Conservation (phyloP, 2,329 filamentous ascomycete genomes). For the Beauveria australis region DNA sequence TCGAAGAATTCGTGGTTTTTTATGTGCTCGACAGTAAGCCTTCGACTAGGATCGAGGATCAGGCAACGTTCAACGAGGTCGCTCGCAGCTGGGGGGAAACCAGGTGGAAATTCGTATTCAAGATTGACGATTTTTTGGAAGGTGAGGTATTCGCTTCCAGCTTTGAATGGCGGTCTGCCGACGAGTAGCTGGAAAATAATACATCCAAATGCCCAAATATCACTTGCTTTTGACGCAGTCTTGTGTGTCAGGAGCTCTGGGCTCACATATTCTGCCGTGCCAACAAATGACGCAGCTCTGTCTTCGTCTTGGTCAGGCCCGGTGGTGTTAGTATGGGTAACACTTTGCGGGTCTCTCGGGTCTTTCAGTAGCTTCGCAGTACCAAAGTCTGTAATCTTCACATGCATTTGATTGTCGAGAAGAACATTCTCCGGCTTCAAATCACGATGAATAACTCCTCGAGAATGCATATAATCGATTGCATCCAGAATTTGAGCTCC, state of each 20-base stretch:
- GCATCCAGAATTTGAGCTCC: slow-evolving; percentile 92
- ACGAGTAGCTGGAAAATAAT: slow-evolving; percentile 93
- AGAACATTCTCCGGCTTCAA: slow-evolving; percentile 96
- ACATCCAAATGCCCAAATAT: slow-evolving; percentile 96
- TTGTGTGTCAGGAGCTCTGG: slow-evolving; percentile 95
- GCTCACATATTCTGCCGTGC: slow-evolving; percentile 96
- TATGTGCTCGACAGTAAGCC: slow-evolving; percentile 89
- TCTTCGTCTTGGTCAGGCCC: slow-evolving; percentile 48
- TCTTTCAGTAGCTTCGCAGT: slow-evolving; percentile 79
- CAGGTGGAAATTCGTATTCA: slow-evolving; percentile 86
- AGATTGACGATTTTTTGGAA: slow-evolving; percentile 96
- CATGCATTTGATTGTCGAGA: slow-evolving; percentile 89
- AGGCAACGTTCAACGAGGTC: slow-evolving; percentile 87
- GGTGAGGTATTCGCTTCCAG: slow-evolving; percentile 87
- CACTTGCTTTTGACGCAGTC: slow-evolving; percentile 93
- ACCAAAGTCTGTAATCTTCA: slow-evolving; percentile 98
- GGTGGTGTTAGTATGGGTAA: slow-evolving; percentile 22
- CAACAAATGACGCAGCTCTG: slow-evolving; percentile 88
- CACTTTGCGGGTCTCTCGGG: slow-evolving; percentile 31
- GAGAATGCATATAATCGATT: slow-evolving; percentile 95
- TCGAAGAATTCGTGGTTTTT: slow-evolving; percentile 96
- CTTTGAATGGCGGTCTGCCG: slow-evolving; percentile 97
- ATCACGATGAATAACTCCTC: slow-evolving; percentile 93
- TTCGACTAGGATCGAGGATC: slow-evolving; percentile 75
- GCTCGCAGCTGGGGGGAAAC: slow-evolving; percentile 72